Conservation (phyloP, 2,329 filamentous ascomycete genomes). For the Fusarium sterilihyphosum region DNA sequence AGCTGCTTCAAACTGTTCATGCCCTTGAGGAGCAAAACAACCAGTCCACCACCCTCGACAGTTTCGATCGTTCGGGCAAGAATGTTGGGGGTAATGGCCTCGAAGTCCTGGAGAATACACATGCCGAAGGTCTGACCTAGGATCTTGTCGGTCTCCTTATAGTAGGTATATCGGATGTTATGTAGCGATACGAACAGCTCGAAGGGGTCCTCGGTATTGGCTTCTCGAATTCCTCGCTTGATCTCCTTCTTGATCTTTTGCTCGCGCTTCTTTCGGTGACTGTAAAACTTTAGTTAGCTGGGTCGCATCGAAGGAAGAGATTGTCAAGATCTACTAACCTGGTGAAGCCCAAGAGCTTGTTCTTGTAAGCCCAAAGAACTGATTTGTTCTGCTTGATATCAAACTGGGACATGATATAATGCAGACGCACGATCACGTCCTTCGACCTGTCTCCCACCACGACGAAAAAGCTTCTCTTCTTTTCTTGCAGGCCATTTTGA, state of each 20-base stretch:
- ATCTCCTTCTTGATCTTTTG: slow-evolving; percentile 99
- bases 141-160: slow-evolving; percentile 99
- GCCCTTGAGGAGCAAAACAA: slow-evolving; percentile 89
- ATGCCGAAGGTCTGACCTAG: slow-evolving; percentile 97
- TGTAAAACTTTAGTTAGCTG: slow-evolving; percentile 44
- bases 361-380: slow-evolving; percentile 98
- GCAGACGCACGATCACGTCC: slow-evolving; percentile 92
- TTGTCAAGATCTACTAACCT: slow-evolving; percentile 56
- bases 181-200: slow-evolving; percentile 96
- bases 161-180: slow-evolving; percentile 98
- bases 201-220: slow-evolving; percentile 93
- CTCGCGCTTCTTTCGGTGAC: slow-evolving; percentile 97
- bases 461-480: slow-evolving; percentile 98
- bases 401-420: slow-evolving; percentile 90
- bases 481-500: slow-evolving; percentile 90
- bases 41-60: slow-evolving; percentile 93
- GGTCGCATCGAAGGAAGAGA: slow-evolving; percentile 7
- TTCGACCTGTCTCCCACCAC: slow-evolving; percentile 92
- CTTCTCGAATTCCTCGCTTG: slow-evolving; percentile 91
- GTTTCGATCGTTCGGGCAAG: slow-evolving; percentile 96
- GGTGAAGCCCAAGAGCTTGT: slow-evolving; percentile 93
- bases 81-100: slow-evolving; percentile 96
- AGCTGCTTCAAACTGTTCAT: slow-evolving; percentile 98
- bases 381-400: slow-evolving; percentile 92
- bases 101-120: slow-evolving; percentile 98